Evolutionary conservation across 768 basidiomycete genomes (phyloP), one percentile per base, ranked within the genome.

Genomic region (Trametes punicea): DNA sequence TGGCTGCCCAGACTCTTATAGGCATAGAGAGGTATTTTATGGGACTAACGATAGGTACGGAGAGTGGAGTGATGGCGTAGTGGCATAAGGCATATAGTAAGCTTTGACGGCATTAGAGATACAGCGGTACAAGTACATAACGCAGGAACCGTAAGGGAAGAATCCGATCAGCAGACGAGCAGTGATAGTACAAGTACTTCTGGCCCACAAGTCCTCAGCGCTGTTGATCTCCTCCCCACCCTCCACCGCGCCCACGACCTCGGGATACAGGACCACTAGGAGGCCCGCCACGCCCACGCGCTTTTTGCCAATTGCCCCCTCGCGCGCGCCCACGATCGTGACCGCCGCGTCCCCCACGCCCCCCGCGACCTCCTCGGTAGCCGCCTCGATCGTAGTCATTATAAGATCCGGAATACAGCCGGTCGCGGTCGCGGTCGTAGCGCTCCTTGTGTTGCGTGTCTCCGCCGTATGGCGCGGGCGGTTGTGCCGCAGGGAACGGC

Each of bases 371-470:
- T n/a, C n/a, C n/a, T 6, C 42, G 42, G n/a, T 44, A 44, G 3
- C 42, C 42, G 25, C 42, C 42, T 25, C 42, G 3, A 15, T 44
- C 42, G 11, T 44, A 44, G 42, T 44, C 42, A 16, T 44, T 26
- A 25, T 27, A 26, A 23, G 42, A 0, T 10, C 25, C n/a, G 25
- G 42, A 21, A 27, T 44, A 44, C 8, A 40, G 51, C 21, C 52
- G 53, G 21, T 57, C 57, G 18, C 52, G 53, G 21, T 57, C 57
- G 18, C 40, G 55, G 11, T 63, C 64, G 51, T 54, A 61, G 6
- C 50, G 72, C 54, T 77, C 72, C 16, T 67, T 67, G 51, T 74
- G 39, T 25, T 59, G 58, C 27, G 40, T 10, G 20, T 29, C 47
- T 4, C 64, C 65, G 20, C 67, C 48, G 9, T 66, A 64, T 23